Base-by-base conservation (phyloP, 2,329 filamentous ascomycete genomes). In the Diaporthe vexans region DNA sequence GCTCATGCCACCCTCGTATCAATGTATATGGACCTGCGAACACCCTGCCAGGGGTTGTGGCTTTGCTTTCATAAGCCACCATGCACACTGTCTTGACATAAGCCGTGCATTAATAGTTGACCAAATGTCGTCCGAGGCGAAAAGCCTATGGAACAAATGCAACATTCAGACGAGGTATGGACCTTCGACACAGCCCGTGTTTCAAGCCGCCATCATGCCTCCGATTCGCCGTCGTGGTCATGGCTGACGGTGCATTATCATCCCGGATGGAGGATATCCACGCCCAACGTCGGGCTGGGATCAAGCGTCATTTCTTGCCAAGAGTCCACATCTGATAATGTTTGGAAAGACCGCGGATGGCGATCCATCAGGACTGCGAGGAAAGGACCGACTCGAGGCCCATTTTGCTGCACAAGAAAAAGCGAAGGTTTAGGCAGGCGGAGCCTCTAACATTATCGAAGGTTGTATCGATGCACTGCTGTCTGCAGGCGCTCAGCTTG, bases 351-450 rank as follows among this genome's bases (percentile, higher is more conserved):
- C 61, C 61, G 61, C 43, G 43, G 59, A 65, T 48, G 59, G 59
- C 59, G 59, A 48, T 48, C 43, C 40, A 26, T 35, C 40, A 48
- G 24, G 19, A 35, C 26, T 35, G 29, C 43, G 24, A 63, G 7
- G 24, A 9, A 65, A 65, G 40, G 59, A 33, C 40, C 59, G 59
- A 65, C 17, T 33, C 1, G 40, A 65, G 24, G 11, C 24, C 40
- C 17, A 29, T 3, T 48, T 15, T 65, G 24, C 40, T 33, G 59
- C 59, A 48, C 24, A n/a, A 65, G 24, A 65, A 29, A 48, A 48
- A 65, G 40, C 43, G 59, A 65, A 48, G 43, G 21, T 65, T 65
- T 65, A 5, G 59, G 26, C 59, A 65, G n/a, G 59, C 59, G 59
- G 59, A 48, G 26, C 59, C 59, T 21, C 26, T 35, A 8, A 35